These are phyloP conservation scores for Backusella mclennaniae DNA, from an alignment of 192 early-diverging fungal genomes.

Conservation along the genomic window DNA sequence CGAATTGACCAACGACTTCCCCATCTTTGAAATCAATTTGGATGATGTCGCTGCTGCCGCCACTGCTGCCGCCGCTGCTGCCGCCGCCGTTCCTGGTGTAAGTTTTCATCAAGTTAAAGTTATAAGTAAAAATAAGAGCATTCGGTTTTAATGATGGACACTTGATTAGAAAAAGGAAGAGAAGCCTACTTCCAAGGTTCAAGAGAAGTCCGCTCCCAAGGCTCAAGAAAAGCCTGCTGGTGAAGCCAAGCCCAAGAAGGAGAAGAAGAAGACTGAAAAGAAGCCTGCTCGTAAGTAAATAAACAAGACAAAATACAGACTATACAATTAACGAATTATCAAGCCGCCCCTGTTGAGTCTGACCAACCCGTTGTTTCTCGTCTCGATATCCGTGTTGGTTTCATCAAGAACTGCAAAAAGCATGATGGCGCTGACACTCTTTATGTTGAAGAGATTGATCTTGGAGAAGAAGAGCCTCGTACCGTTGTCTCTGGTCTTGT, in stretches of 20 bases:
- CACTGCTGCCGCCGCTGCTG: constrained; percentile 15
- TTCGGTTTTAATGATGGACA: not conserved
- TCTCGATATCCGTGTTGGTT: constrained; percentile 93
- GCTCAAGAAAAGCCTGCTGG: constrained; percentile 30
- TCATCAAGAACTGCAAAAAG: constrained; percentile 76
- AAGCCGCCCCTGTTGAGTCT: constrained; percentile 42
- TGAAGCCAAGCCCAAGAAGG: constrained; percentile 50
- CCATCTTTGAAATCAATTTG: constrained; percentile 38
- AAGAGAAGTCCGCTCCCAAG: constrained; percentile 17
- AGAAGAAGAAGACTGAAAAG: constrained; percentile 63
- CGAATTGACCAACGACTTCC: constrained; percentile 42
- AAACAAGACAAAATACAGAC: not conserved
- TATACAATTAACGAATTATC: not conserved
- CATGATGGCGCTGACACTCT: constrained; percentile 97
- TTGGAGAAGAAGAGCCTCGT: constrained; percentile 88
- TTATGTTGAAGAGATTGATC: constrained; percentile 95
- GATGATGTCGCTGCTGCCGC: constrained; percentile 43
- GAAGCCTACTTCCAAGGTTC: constrained; percentile 21
- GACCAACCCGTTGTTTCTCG: constrained; percentile 65
- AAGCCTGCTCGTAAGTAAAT: constrained; percentile 39
- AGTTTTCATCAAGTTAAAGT: not conserved
- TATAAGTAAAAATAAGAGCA: not conserved
- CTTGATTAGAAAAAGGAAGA: not conserved
- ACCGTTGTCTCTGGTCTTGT: constrained; percentile 93
- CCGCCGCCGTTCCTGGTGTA: constrained; percentile 15